Base-by-base conservation (phyloP, 495 filamentous ascomycete genomes). In the Neohortaea acidophila region DNA sequence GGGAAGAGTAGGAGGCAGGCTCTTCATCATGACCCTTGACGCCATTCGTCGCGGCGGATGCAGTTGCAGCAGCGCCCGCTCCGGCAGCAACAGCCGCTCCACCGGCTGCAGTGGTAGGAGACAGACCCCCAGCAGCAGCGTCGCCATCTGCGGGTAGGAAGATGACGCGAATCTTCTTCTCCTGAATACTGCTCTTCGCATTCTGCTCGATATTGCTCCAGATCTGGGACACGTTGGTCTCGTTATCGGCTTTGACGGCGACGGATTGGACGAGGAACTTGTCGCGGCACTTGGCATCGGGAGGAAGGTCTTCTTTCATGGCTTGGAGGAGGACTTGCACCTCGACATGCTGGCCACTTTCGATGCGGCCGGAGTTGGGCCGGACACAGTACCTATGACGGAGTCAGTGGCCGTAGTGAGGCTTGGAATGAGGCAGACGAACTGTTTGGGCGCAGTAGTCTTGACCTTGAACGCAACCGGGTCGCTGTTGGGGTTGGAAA, bases 371-470 rank as follows among this genome's bases (percentile, higher is more conserved):
- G 21, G 87, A 94, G 62, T 96, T 96, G 30, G 91, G 91, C 42
- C 91, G 80, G 22, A 97, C 89, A 55, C 89, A 96, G 63, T 97
- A 97, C 63, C 87, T 96, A 12, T 6, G 4, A 19, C 17, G 20
- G 3, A 7, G 36, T 32, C 3, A 32, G 7, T 33, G 13, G 25
- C 9, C 4, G 14, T 2, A 7, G 19, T 33, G 32, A 13, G n/a
- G 43, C 45, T 41, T 33, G 39, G 38, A n/a, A 18, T 29, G 44
- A 17, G 14, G 35, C 7, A 18, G 30, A 13, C 26, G 82, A 83
- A 97, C 87, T 94, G 87, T 62, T 97, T 96, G 4, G 91, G 89
- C 20, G 91, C 91, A 41, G 89, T 97, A 26, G 89, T 97, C 75
- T 97, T 97, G 56, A 97, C 89, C 77, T 97, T 97, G 73, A 97